Conservation (phyloP, 257 asterid genomes). For the Scutellaria minor region DNA sequence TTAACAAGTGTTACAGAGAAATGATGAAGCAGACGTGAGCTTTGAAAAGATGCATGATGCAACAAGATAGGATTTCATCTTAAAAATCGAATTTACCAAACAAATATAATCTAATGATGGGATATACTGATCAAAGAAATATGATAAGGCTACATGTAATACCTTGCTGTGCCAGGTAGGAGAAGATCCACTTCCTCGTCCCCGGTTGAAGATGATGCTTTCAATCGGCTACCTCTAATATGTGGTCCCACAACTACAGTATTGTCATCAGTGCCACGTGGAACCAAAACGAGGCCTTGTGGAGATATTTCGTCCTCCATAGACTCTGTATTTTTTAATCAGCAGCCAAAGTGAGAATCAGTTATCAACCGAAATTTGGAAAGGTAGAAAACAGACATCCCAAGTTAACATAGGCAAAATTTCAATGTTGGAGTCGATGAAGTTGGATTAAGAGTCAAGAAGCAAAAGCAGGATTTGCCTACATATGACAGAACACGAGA, state of each 20-base stretch:
- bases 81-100: not conserved
- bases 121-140: not conserved
- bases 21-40: not conserved
- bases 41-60: no score
- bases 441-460: not conserved
- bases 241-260: slow-evolving; percentile 83
- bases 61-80: not conserved
- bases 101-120: not conserved
- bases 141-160: slow-evolving; percentile 20
- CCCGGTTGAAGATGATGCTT: slow-evolving; percentile 88
- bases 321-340: slow-evolving; percentile 52
- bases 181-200: slow-evolving; percentile 96
- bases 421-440: not conserved
- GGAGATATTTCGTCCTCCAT: slow-evolving; percentile 92
- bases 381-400: not conserved
- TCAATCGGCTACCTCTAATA: slow-evolving; percentile 85
- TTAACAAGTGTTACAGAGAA: slow-evolving; percentile 2
- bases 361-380: not conserved
- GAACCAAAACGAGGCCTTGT: slow-evolving; percentile 92
- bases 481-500: not conserved
- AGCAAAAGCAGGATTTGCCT: not conserved
- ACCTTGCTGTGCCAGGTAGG: slow-evolving; percentile 99
- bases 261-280: slow-evolving; percentile 68
- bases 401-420: not conserved
- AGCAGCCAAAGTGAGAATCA: slow-evolving; percentile 29